These are phyloP conservation scores for Naganishia friedmannii DNA, from an alignment of 768 basidiomycete species.

Conservation along the genomic window DNA sequence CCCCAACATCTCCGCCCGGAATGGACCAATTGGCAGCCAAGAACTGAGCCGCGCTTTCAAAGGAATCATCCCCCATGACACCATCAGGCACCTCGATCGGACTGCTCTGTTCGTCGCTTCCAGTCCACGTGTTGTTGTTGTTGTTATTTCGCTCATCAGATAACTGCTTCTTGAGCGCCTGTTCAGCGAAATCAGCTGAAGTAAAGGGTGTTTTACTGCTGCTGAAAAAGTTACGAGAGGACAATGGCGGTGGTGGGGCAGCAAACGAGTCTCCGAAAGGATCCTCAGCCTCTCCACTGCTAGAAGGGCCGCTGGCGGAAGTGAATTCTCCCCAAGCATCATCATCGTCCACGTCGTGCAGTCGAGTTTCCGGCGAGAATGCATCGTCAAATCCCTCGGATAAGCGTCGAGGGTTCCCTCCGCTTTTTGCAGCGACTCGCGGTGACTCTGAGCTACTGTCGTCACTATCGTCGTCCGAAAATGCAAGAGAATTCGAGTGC, in stretches of 20 bases:
- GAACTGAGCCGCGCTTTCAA: constrained; percentile 25
- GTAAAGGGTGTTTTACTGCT: constrained; percentile 39
- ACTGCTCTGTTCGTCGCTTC: constrained; percentile 7
- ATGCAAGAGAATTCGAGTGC: constrained; percentile 34
- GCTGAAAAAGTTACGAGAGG: constrained; percentile 16
- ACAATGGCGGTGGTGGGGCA: constrained; percentile 19
- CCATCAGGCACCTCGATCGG: constrained; percentile 17
- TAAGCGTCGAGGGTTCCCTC: constrained; percentile 15
- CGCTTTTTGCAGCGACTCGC: constrained; percentile 1
- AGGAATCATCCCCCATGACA: constrained; percentile 27
- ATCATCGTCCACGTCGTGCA: constrained; percentile 33
- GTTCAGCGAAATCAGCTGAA: constrained; percentile 49
- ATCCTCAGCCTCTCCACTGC: constrained; percentile 33
- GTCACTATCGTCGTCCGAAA: constrained; percentile 40
- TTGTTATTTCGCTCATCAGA: constrained; percentile 31
- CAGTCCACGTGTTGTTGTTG: constrained; percentile 13
- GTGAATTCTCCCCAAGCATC: constrained; percentile 50
- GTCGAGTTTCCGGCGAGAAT: constrained; percentile 22
- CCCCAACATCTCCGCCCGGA: constrained; percentile 31
- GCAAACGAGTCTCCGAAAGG: constrained; percentile 49
- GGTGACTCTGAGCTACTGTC: constrained; percentile 35
- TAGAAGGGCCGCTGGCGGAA: constrained; percentile 34
- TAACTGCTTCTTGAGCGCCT: constrained; percentile 38
- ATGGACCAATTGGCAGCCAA: constrained; percentile 33
- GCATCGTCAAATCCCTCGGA: constrained; percentile 29